phyloP scores from a whole-genome alignment of 768 basidiomycete species.

The Mycena polygramma region DNA sequence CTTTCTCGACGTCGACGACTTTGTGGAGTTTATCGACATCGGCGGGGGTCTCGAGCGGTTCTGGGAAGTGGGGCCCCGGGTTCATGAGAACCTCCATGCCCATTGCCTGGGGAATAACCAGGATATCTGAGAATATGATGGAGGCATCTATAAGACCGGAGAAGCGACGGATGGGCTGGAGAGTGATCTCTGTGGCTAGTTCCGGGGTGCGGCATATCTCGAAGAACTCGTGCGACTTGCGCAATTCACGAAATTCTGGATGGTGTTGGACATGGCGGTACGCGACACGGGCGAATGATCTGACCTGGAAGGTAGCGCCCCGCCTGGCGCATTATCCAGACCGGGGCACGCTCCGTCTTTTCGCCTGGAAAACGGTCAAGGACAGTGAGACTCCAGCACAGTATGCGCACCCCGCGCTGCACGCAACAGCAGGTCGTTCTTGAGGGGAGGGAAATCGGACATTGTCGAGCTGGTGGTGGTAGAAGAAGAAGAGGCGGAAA shows the following conservation, averaged over 20 bases:
- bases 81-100: conserved; percentile 97
- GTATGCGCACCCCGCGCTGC: conserved; percentile 79
- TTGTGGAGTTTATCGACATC: conserved; percentile 74
- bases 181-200: conserved; percentile 89
- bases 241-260: conserved; percentile 90
- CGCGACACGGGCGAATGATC: conserved; percentile 37
- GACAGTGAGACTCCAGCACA: neutral
- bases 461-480: conserved; percentile 44
- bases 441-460: conserved; percentile 75
- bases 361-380: conserved; percentile 66
- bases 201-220: conserved; percentile 94
- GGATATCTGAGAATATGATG: conserved; percentile 99
- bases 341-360: conserved; percentile 91
- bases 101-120: conserved; percentile 98
- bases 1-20: conserved; percentile 83
- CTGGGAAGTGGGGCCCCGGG: conserved; percentile 90
- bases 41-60: conserved; percentile 82
- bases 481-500: conserved; percentile 32
- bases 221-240: conserved; percentile 92
- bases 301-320: conserved; percentile 94
- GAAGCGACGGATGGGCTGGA: conserved; percentile 95
- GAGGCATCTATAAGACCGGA: conserved; percentile 90
- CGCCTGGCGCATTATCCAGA: conserved; percentile 99
- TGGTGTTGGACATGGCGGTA: conserved; percentile 23
- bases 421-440: conserved; percentile 91